These are phyloP conservation scores for Penium margaritaceum DNA, from an alignment of 139 green algal species.

Conservation along the genomic window DNA sequence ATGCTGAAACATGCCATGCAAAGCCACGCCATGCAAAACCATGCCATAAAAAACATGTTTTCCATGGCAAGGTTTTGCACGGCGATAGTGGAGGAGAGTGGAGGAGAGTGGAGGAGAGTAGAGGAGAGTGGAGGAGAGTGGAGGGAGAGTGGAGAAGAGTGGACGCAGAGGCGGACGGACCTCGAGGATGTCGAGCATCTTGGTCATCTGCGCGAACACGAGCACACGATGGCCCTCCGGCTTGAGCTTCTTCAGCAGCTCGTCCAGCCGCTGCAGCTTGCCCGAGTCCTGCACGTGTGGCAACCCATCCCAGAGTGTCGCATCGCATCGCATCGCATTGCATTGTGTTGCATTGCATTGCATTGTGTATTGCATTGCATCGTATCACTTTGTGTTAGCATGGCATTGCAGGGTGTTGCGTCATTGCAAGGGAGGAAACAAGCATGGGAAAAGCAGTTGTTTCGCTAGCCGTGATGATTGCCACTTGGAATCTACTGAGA, in stretches of 20 bases:
- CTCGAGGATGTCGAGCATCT: constrained; percentile 91
- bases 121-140: neutral
- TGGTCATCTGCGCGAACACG: constrained; percentile 97
- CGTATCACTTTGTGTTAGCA: too few species aligned
- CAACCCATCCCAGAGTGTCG: neutral
- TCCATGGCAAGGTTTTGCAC: too few species aligned
- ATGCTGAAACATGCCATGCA: too few species aligned
- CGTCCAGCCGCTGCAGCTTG: neutral
- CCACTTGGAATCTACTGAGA: too few species aligned
- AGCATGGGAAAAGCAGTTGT: too few species aligned
- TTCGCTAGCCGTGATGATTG: too few species aligned
- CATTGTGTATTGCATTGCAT: too few species aligned
- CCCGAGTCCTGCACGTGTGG: neutral
- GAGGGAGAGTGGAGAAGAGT: neutral
- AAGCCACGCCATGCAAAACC: too few species aligned
- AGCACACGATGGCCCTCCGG: constrained; percentile 48
- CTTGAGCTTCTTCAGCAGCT: neutral
- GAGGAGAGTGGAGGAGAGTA: neutral
- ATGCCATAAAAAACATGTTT: too few species aligned
- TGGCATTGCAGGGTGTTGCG: too few species aligned
- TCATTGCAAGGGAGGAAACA: too few species aligned
- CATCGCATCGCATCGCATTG: neutral
- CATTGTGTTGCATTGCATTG: neutral
- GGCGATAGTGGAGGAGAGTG: constrained; percentile 45
- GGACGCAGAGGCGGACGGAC: constrained; percentile 42